Evolutionary conservation across 2,329 filamentous ascomycete genomes (phyloP), one percentile per base, ranked within the genome.

Genomic region (Cladosporium sp.): DNA sequence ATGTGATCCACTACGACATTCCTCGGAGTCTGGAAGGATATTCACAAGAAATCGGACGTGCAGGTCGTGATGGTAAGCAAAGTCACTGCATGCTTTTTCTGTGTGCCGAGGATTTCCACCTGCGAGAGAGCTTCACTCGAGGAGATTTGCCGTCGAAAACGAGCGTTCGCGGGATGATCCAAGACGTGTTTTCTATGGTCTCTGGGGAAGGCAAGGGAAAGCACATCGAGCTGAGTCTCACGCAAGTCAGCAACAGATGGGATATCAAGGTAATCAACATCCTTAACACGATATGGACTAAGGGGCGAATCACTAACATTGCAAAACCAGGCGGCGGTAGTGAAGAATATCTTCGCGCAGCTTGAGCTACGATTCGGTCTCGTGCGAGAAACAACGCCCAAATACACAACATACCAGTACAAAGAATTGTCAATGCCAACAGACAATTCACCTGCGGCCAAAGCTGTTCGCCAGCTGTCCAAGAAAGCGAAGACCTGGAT

Each of bases 1-100:
- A 78, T 50, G 70, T 81, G 29, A 57, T 80, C 8, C 78, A 80
- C 53, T 78, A 71, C 56, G 74, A 77, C 43, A 62, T 79, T 2
- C 68, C 78, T 0, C 70, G 67, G 48, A 78, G 74, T 7, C 62
- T 81, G 1, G 78, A 81, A 54, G 77, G 78, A 22, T 81, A 81
- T 57, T 78, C 76, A 40, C 78, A 81, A 49, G 77, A 80, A 53
- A 73, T 81, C 40, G 78, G 78, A 2, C 73, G 78, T 43, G 77
- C 78, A 2, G 78, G 78, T 1, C 65, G 77, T 43, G 77, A 82
- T 55, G 78, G 78, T 0, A 67, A 71, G 32, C 57, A 67, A 0
- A 80, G 78, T 50, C 69, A 72, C 19, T 84, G 81, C 59, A 72
- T 82, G 66, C 71, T 82, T 38, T 82, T 77, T 53, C 67, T 83